A percentile compares a stretch with the other conserved stretches of the same genome.
Conservation (phyloP, 768 basidiomycete genomes). For the Kwoniella heveanensis region DNA sequence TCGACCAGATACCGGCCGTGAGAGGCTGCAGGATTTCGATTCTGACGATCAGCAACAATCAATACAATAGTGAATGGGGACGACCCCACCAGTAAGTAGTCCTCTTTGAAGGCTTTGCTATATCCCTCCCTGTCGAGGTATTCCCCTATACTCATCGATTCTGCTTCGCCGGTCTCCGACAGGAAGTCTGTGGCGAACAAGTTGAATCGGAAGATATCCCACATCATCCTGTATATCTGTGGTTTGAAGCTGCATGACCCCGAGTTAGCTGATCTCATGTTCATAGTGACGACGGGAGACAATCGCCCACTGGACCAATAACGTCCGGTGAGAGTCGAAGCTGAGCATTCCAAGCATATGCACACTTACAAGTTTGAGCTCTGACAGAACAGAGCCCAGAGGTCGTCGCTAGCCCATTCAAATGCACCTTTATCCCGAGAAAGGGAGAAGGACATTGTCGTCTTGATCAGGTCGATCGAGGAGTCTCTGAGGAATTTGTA, state of each 20-base stretch:
- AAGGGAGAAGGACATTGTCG: conserved; percentile 20
- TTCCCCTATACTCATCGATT: conserved; percentile 16
- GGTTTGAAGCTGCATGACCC: conserved; percentile 9
- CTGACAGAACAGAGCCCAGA: conserved; percentile 14
- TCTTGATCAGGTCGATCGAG: conserved; percentile 9
- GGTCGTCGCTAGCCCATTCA: conserved; percentile 19
- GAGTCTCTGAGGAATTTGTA: conserved; percentile 14
- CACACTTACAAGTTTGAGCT: conserved; percentile 12
- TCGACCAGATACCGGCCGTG: conserved; percentile 17
- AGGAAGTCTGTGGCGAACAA: conserved; percentile 12
- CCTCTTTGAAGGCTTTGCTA: conserved; percentile 19
- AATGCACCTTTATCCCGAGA: conserved; percentile 15
- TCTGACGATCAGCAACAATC: neutral
- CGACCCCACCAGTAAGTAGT: conserved; percentile 13
- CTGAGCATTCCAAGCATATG: no score
- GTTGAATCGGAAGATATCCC: conserved; percentile 20
- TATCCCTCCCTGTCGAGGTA: conserved; percentile 17
- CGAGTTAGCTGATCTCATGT: neutral
- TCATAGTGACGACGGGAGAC: no score
- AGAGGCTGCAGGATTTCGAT: conserved; percentile 5
- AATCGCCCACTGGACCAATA: no score
- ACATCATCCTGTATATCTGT: conserved; percentile 19
- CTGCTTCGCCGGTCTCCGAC: conserved; percentile 10
- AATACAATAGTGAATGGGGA: neutral
- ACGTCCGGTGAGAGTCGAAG: no score